Evolutionary conservation across 345 rosid genomes (phyloP), one percentile per base, ranked within the genome.

Genomic region (Acer yangbiense): DNA sequence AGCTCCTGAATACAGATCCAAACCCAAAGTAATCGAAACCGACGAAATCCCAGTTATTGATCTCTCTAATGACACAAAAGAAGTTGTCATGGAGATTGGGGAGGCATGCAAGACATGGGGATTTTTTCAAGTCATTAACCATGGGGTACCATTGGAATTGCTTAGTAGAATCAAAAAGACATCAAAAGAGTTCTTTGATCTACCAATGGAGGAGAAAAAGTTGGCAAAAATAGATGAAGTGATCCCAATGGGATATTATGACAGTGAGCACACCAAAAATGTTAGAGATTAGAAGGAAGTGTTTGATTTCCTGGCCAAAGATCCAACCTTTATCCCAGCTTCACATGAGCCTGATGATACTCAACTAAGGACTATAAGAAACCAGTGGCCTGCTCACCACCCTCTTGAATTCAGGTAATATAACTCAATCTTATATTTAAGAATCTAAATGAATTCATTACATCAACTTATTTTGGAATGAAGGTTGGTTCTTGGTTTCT

Each of bases 231-330:
- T 96, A 74, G 94, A 85, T 65, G 94, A 92, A 81, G 85, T 89
- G 67, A 73, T 86, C 62, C 90, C 91, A 20, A 84, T 87, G 91
- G 99, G 99, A 1, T 95, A 84, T 64, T 76, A 90, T 81, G 94
- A 95, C 57, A 78, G 87, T 18, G 97, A 95, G 76, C 97, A 90
- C 76, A 95, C 99, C 7, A 95, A 95, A 82, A 95, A 93, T 80
- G 92, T 95, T 79, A 85, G 93, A 74, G 98, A 95, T 64, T 95
- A 98, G 99, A 95, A 92, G 81, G 98, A 95, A 68, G 86, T 93
- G 5, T 90, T 93, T 61, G 99, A 95, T 65, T 91, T 89, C 71
- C 71, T 84, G 67, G 80, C 87, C 69, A 79, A 85, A 54, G 97
- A 91, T 21, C 91, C 95, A 3, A 86, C 89, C 9, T 25, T 86